These are phyloP conservation scores for Flagelloscypha sp. DNA, from an alignment of 768 basidiomycete species.

Conservation along the genomic window DNA sequence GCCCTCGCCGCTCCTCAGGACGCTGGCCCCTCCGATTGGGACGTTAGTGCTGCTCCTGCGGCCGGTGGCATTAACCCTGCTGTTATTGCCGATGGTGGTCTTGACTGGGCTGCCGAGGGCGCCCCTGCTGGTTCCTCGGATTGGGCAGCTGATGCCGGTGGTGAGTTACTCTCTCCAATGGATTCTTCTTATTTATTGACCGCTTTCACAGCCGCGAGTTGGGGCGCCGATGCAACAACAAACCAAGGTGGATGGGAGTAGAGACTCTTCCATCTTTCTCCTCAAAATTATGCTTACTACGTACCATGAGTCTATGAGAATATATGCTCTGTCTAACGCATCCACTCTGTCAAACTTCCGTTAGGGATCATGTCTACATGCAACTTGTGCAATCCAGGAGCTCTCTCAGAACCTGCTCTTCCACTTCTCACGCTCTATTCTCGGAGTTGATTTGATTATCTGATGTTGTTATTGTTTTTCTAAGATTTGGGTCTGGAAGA, in stretches of 20 bases:
- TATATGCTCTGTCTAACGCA: no score
- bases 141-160: conserved; percentile 81
- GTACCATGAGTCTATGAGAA: no score
- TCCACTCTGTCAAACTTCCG: no score
- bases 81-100: conserved; percentile 57
- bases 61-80: conserved; percentile 73
- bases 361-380: no score
- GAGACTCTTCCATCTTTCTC: neutral
- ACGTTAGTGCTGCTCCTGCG: conserved; percentile 57
- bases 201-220: conserved; percentile 26
- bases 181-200: conserved; percentile 38
- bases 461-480: no score
- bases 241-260: conserved; percentile 20
- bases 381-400: no score
- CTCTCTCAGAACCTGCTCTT: no score
- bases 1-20: conserved; percentile 49
- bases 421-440: no score
- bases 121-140: conserved; percentile 47
- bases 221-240: conserved; percentile 24
- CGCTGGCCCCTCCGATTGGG: conserved; percentile 57
- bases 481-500: no score
- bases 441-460: no score
- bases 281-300: no score
- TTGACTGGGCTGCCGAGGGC: conserved; percentile 79
- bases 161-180: no score